Conservation (phyloP, 305 asterid genomes). For the Fraxinus ornus region DNA sequence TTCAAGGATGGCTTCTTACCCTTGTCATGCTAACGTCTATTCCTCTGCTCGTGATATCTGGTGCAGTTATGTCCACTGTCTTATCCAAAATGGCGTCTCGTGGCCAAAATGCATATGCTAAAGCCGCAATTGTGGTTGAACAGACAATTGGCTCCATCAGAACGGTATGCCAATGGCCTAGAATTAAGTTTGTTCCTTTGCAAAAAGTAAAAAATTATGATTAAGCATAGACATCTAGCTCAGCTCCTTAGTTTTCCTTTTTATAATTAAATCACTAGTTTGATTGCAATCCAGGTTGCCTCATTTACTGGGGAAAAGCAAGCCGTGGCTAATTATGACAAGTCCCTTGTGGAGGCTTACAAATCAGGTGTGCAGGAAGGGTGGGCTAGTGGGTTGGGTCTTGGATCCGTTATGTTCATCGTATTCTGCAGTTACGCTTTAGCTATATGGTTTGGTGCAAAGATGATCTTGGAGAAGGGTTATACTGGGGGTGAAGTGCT, state of each 20-base stretch:
- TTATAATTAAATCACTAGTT: not conserved
- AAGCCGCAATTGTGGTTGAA: slow-evolving; percentile 62
- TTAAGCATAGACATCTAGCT: not conserved
- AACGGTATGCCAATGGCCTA: slow-evolving; percentile 42
- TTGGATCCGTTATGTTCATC: slow-evolving; percentile 48
- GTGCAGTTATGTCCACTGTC: slow-evolving; percentile 43
- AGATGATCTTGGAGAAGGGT: slow-evolving; percentile 60
- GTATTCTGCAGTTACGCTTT: slow-evolving; percentile 57
- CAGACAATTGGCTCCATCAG: slow-evolving; percentile 70
- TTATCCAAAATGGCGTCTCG: slow-evolving; percentile 54
- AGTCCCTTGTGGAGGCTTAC: slow-evolving; percentile 54
- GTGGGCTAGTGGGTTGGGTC: slow-evolving; percentile 59
- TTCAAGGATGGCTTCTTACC: slow-evolving; percentile 71
- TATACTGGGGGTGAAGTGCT: slow-evolving; percentile 67
- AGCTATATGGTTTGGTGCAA: slow-evolving; percentile 68
- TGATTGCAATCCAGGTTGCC: slow-evolving; percentile 49
- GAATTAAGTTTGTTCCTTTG: not conserved
- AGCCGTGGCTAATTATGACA: slow-evolving; percentile 56
- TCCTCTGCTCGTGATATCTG: slow-evolving; percentile 46
- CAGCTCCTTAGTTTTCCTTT: not conserved
- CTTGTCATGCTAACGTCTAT: slow-evolving; percentile 61
- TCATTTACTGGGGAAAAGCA: slow-evolving; percentile 68
- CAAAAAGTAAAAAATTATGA: not conserved
- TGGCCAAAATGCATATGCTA: slow-evolving; percentile 59
- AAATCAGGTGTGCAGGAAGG: slow-evolving; percentile 58